Evolutionary conservation across 2,329 filamentous ascomycete genomes (phyloP).

Genomic region (Alternaria sp.): DNA sequence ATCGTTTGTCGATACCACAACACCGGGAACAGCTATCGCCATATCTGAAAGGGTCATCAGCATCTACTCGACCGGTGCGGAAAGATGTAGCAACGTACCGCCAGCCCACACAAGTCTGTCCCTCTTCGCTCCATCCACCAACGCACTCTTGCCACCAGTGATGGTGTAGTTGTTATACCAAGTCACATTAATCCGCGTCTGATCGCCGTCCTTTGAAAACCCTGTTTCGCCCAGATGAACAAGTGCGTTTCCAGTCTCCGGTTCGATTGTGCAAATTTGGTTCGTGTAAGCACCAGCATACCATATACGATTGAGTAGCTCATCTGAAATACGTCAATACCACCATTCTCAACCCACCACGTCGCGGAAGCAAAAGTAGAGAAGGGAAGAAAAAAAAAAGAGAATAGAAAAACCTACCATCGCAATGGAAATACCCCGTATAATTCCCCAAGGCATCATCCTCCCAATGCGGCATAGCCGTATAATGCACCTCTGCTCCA

Average conservation of each 20-base stretch:
- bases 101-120: slow-evolving; percentile 69
- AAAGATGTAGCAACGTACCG: slow-evolving; percentile 23
- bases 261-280: slow-evolving; percentile 53
- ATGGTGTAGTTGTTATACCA: slow-evolving; percentile 57
- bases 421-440: slow-evolving; percentile 55
- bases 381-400: too few species aligned
- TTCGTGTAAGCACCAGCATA: slow-evolving; percentile 55
- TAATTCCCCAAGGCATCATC: slow-evolving; percentile 51
- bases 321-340: slow-evolving; percentile 42
- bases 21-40: slow-evolving; percentile 63
- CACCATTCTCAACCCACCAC: background rate
- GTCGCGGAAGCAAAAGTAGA: background rate
- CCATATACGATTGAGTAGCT: slow-evolving; percentile 56
- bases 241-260: slow-evolving; percentile 48
- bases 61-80: background rate
- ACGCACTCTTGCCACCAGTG: slow-evolving; percentile 49
- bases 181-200: slow-evolving; percentile 44
- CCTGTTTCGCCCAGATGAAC: slow-evolving; percentile 45
- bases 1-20: slow-evolving; percentile 65
- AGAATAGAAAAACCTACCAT: slow-evolving; percentile 37
- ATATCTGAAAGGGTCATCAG: slow-evolving; percentile 56
- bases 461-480: slow-evolving; percentile 55
- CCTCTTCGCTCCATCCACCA: slow-evolving; percentile 66
- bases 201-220: slow-evolving; percentile 30
- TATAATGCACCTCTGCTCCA: slow-evolving; percentile 55